phyloP scores from a whole-genome alignment of 345 rosid species.

The Citrus cavaleriei region DNA sequence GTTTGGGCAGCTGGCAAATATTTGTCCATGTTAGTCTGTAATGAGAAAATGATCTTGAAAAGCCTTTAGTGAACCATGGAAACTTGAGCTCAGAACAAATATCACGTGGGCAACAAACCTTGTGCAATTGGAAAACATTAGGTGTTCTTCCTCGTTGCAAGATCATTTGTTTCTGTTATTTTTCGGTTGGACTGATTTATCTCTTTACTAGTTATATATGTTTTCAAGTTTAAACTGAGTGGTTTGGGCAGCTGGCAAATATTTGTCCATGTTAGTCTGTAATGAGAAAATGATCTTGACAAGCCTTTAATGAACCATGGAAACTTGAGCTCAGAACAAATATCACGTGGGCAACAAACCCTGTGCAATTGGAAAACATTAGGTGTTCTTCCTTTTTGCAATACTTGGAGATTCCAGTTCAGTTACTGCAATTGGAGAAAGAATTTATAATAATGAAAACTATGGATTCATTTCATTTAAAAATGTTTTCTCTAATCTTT shows the following conservation, averaged over 20 bases:
- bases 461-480: neutral
- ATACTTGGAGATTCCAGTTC: neutral
- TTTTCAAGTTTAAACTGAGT: neutral
- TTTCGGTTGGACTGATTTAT: neutral
- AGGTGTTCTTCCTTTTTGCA: neutral
- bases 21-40: neutral
- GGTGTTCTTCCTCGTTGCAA: neutral
- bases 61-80: neutral
- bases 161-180: neutral
- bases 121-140: neutral
- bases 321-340: slow-evolving; percentile 1
- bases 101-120: neutral
- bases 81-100: neutral
- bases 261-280: no score
- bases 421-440: neutral
- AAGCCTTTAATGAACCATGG: neutral
- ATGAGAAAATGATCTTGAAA: neutral
- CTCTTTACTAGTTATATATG: neutral
- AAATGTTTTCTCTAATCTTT: neutral
- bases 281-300: neutral
- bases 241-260: neutral
- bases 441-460: neutral
- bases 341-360: neutral
- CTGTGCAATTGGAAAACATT: neutral
- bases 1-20: neutral